Base-by-base conservation (phyloP, 805 yeast species). In the Wickerhamomyces canadensis region DNA sequence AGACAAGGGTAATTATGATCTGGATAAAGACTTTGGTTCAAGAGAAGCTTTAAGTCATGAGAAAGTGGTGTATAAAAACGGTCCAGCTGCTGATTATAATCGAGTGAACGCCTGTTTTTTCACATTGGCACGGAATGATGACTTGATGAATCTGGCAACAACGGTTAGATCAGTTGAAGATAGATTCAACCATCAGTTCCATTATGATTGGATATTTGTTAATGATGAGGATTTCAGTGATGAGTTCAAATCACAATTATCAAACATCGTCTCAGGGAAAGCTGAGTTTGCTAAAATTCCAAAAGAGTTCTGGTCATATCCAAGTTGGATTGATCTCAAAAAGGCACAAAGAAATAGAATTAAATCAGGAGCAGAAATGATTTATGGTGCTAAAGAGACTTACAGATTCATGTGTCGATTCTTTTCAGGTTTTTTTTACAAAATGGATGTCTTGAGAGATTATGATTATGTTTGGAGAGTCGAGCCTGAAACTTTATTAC, bases 151-250 rank as follows among this genome's bases (percentile, higher is more conserved):
- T 24, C 57, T 80, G 36, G 55, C 70, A 35, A 69, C 60, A 21
- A 76, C 86, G 9, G 76, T 81, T 40, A 67, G 81, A 55, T 72
- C 74, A 34, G 65, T 84, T 43, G 95, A 86, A 61, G 94, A 84
- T 58, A 65, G 94, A 43, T 86, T 86, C 68, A 86, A 86, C 64
- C 52, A 61, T 13, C 68, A 76, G 35, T 84, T 62, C 64, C 68
- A 79, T 41, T 86, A 86, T 54, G 95, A 89, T 45, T 86, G 95
- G 95, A 84, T 84, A 15, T 86, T 75, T 46, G 54, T 70, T 19
- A 75, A 74, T 44, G 70, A 75, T 43, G 60, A 62, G 38, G 65
- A 64, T 1, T 75, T 75, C 45, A 48, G 62, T 3, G 45, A 51
- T 1, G 62, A 64, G 7, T 72, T 75, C 42, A 59, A 60, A 17